Conservation (phyloP, 805 yeast species). For the Lipomyces yamadae region DNA sequence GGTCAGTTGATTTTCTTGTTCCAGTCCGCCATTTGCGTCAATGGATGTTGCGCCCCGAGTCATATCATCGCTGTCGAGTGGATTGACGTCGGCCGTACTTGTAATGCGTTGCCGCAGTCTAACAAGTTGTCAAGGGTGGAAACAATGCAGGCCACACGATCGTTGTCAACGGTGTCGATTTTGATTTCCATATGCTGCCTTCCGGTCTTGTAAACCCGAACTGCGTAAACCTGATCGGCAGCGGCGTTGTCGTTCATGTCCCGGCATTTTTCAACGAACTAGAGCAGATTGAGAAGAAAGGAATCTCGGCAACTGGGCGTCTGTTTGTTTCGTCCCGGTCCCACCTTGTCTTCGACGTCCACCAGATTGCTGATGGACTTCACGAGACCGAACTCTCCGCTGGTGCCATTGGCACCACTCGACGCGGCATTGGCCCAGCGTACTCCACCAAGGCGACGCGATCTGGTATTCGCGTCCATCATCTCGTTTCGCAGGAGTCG, state of each 20-base stretch:
- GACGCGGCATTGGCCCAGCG: constrained; percentile 98
- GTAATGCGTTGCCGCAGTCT: not conserved
- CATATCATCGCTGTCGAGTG: constrained; percentile 1
- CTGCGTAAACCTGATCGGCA: constrained; percentile 87
- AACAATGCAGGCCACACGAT: constrained; percentile 99
- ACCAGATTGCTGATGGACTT: constrained; percentile 93
- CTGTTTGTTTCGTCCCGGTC: constrained; percentile 91
- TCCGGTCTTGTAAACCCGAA: constrained; percentile 95
- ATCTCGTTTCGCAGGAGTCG: constrained; percentile 84
- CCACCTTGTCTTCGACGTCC: constrained; percentile 96
- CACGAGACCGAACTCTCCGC: constrained; percentile 87
- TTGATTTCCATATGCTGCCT: constrained; percentile 98
- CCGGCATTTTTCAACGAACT: constrained; percentile 92
- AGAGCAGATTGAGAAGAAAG: constrained; percentile 78
- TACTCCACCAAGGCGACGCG: constrained; percentile 96
- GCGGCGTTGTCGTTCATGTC: constrained; percentile 94
- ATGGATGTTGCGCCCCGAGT: not conserved
- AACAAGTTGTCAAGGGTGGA: constrained; percentile 67
- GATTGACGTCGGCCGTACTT: not conserved
- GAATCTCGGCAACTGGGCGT: constrained; percentile 64
- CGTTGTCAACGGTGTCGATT: constrained; percentile 84
- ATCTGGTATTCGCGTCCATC: constrained; percentile 96
- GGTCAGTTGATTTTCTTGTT: constrained; percentile 26
- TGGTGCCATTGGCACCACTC: constrained; percentile 94
- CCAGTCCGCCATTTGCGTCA: constrained; percentile 1